phyloP scores from a whole-genome alignment of 2,329 filamentous ascomycete species.

The Chlorencoelia australis region DNA sequence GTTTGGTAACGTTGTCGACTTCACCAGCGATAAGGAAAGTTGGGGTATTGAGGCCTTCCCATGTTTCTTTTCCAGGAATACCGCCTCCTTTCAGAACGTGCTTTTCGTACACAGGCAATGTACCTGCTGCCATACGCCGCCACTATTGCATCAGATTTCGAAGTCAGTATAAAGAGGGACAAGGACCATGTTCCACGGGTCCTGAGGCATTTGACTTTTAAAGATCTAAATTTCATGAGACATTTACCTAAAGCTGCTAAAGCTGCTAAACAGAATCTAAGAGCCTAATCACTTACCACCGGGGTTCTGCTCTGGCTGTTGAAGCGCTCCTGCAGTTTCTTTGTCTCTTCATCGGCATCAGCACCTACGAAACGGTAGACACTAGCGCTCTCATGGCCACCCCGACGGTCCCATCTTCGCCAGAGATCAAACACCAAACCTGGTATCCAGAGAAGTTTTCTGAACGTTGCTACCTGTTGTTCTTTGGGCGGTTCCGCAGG shows the following conservation, averaged over 20 bases:
- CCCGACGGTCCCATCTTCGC: constrained; percentile 67
- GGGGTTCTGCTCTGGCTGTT: constrained; percentile 72
- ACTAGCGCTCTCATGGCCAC: constrained; percentile 67
- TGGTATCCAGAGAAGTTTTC: constrained; percentile 57
- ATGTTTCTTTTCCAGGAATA: constrained; percentile 58
- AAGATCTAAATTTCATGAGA: no score
- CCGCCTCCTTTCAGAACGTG: constrained; percentile 49
- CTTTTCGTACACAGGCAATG: constrained; percentile 49
- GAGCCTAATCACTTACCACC: no score
- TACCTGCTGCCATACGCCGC: constrained; percentile 68
- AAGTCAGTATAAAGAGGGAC: no score
- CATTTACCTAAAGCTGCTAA: no score
- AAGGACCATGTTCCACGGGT: no score
- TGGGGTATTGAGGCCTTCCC: constrained; percentile 63
- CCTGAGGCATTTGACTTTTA: no score
- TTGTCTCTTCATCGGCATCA: constrained; percentile 54
- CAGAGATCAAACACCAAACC: constrained; percentile 64
- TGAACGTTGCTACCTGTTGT: constrained; percentile 39
- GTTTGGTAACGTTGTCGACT: constrained; percentile 65
- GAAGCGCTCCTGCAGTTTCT: constrained; percentile 58
- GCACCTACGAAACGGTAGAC: constrained; percentile 67
- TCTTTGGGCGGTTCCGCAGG: constrained; percentile 52
- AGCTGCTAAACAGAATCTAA: no score
- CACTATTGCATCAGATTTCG: no score
- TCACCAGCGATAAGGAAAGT: constrained; percentile 72